phyloP scores from a whole-genome alignment of 352 stramenopile genomes.

The Elongisporangium undulatum region DNA sequence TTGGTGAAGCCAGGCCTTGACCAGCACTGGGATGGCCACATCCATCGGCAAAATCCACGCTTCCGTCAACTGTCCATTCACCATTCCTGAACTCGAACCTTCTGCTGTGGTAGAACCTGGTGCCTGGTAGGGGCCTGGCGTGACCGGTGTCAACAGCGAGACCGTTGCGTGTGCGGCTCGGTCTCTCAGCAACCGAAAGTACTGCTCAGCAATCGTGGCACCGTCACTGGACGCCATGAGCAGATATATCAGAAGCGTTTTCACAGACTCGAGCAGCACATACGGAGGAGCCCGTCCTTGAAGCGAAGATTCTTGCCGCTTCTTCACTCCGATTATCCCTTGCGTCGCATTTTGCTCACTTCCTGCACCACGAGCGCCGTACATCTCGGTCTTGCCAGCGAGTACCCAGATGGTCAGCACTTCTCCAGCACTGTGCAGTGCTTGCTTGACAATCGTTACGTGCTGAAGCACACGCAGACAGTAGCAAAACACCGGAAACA shows the following conservation, averaged over 20 bases:
- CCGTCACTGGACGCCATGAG: slow-evolving; percentile 15
- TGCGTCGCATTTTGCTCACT: background rate
- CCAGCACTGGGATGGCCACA: slow-evolving; percentile 22
- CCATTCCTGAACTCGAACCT: background rate
- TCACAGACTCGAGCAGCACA: slow-evolving; percentile 39
- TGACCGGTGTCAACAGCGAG: slow-evolving; percentile 20
- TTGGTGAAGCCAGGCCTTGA: slow-evolving; percentile 25
- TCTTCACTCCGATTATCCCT: background rate
- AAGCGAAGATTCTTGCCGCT: background rate
- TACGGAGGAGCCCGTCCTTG: slow-evolving; percentile 5
- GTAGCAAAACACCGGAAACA: slow-evolving; percentile 30
- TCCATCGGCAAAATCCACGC: slow-evolving; percentile 24
- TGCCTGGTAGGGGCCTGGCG: slow-evolving; percentile 19
- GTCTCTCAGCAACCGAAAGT: slow-evolving; percentile 14
- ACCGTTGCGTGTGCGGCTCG: slow-evolving; percentile 16
- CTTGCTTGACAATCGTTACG: slow-evolving; percentile 23
- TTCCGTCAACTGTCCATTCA: slow-evolving; percentile 29
- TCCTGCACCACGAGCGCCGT: background rate
- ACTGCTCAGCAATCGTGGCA: slow-evolving; percentile 11
- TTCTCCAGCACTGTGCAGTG: slow-evolving; percentile 19
- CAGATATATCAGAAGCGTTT: slow-evolving; percentile 27
- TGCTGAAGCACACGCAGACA: slow-evolving; percentile 34
- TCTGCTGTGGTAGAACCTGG: background rate
- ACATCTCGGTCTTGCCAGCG: background rate
- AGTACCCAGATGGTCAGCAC: slow-evolving; percentile 10